Base-by-base conservation (phyloP, 2,329 filamentous ascomycete species). In the Chrysoporthe austroafricana region DNA sequence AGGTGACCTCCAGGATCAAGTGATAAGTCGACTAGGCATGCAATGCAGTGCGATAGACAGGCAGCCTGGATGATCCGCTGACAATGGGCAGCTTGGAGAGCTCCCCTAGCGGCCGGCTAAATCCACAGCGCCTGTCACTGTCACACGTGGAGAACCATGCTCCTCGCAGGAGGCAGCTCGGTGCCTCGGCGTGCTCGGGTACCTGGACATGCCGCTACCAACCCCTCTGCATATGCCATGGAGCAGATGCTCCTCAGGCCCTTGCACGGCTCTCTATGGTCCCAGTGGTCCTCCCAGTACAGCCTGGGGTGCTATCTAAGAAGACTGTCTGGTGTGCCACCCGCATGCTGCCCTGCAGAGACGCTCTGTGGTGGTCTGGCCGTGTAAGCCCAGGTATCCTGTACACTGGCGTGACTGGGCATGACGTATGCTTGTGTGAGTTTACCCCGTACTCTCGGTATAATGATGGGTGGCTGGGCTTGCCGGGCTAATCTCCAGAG, bases 21-120 rank as follows among this genome's bases (percentile, higher is more conserved):
- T 57, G 54, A 32, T 57, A 14, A 16, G 54, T 57, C 14, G 34
- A 26, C 34, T n/a, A 39, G 54, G 32, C 34, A 36, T 39, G 32
- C 54, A 57, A 57, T 57, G 34, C 54, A 18, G 18, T 36, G 39
- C 18, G 54, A n/a, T 57, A 21, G 34, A 57, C 26, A 16, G 34
- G 11, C 52, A 21, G 26, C 52, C 52, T 52, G 21, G 48, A 21
- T 52, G 21, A 52, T 52, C 32, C 52, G 34, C 54, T 46, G 50
- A 42, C 63, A 44, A 16, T 18, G 13, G 43, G 32, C 36, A 57
- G 4, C 26, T 18, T 57, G 62, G 34, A 57, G 54, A 57, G 54
- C 54, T 57, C 54, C 52, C 32, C 39, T 57, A 39, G 54, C 54
- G 14, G 54, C 34, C n/a, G 54, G 54, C 32, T 57, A n/a, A 57